Evolutionary conservation across 2,329 filamentous ascomycete species (phyloP).

Genomic region (Xylariaceae sp.): DNA sequence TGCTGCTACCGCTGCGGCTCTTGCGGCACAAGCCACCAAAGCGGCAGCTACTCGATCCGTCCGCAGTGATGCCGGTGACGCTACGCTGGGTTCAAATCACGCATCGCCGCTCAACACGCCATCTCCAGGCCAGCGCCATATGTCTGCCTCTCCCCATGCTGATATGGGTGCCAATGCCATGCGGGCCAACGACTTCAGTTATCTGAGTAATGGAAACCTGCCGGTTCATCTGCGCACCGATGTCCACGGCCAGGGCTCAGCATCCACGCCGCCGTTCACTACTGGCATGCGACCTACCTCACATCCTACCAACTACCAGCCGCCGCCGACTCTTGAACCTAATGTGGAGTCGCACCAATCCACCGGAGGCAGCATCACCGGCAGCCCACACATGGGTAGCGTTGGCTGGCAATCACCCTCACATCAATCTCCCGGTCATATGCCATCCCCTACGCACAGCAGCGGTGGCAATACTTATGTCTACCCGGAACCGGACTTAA

Average conservation of each 20-base stretch:
- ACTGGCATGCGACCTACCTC: slow-evolving; percentile 68
- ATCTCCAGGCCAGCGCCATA: slow-evolving; percentile 73
- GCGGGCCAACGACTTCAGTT: slow-evolving; percentile 70
- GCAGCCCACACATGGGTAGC: slow-evolving; percentile 79
- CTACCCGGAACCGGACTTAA: slow-evolving; percentile 79
- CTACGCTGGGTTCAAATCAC: slow-evolving; percentile 57
- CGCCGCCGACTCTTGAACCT: slow-evolving; percentile 80
- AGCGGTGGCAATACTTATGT: slow-evolving; percentile 54
- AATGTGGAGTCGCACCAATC: slow-evolving; percentile 73
- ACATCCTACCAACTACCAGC: slow-evolving; percentile 78
- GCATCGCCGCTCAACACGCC: slow-evolving; percentile 75
- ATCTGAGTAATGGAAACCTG: slow-evolving; percentile 73
- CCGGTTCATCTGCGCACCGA: slow-evolving; percentile 78
- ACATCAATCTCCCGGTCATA: slow-evolving; percentile 46
- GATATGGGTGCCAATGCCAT: slow-evolving; percentile 67
- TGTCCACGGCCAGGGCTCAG: slow-evolving; percentile 64
- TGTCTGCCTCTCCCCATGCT: slow-evolving; percentile 75
- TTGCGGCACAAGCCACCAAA: slow-evolving; percentile 50
- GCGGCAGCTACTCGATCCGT: slow-evolving; percentile 39
- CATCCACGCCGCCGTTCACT: slow-evolving; percentile 62
- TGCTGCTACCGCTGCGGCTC: slow-evolving; percentile 78
- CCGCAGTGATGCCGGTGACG: slow-evolving; percentile 68
- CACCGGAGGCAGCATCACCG: slow-evolving; percentile 63
- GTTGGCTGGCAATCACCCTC: slow-evolving; percentile 83
- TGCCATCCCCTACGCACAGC: slow-evolving; percentile 65